Evolutionary conservation across 2,329 filamentous ascomycete genomes (phyloP).

Genomic region (Erysiphe pulchra): DNA sequence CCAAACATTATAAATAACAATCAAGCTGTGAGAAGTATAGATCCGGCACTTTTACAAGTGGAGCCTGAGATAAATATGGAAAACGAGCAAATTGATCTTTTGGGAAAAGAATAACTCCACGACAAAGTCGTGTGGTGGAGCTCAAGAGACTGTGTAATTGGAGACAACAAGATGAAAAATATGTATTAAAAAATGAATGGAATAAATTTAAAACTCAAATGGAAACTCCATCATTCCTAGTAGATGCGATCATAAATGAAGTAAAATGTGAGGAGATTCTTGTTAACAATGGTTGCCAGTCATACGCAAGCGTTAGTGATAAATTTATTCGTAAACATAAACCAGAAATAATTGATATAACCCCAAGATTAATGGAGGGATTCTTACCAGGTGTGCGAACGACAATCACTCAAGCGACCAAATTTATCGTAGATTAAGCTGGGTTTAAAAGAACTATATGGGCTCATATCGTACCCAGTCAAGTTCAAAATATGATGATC

Average conservation of each 20-base stretch:
- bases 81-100: background rate
- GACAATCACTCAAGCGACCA: background rate
- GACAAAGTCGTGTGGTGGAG: background rate
- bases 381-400: background rate
- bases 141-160: background rate
- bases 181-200: background rate
- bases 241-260: background rate
- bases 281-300: background rate
- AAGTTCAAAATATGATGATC: background rate
- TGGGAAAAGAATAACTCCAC: background rate
- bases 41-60: background rate
- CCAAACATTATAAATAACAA: background rate
- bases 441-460: background rate
- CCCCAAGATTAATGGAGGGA: background rate
- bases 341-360: background rate
- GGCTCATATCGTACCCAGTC: background rate
- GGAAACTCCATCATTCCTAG: background rate
- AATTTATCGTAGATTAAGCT: background rate
- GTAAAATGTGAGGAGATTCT: background rate
- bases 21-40: background rate
- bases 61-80: background rate
- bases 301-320: background rate
- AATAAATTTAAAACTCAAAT: background rate
- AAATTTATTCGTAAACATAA: background rate
- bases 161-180: background rate